phyloP scores from a whole-genome alignment of 768 basidiomycete genomes.

The Macrolepiota dolichaula region DNA sequence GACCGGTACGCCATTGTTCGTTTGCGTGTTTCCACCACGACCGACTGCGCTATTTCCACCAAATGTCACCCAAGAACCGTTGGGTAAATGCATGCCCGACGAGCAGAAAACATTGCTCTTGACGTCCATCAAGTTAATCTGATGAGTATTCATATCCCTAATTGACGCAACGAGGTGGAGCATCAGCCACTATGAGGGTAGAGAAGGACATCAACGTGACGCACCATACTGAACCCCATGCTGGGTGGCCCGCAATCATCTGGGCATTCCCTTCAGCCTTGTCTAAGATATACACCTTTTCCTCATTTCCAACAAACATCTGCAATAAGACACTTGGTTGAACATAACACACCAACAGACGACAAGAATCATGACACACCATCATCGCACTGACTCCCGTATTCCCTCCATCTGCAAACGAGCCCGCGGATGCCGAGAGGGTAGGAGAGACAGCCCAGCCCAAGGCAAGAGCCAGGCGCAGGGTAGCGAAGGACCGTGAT shows the following conservation, averaged over 20 bases:
- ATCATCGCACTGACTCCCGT: conserved; percentile 15
- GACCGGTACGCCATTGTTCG: conserved; percentile 43
- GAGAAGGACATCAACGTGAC: conserved; percentile 6
- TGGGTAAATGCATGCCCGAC: conserved; percentile 81
- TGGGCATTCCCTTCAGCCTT: conserved; percentile 80
- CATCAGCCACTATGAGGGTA: background rate
- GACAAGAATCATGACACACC: background rate
- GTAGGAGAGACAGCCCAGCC: conserved; percentile 9
- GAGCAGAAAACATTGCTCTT: conserved; percentile 76
- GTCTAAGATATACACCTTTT: conserved; percentile 87
- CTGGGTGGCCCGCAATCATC: conserved; percentile 64
- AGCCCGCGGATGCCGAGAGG: conserved; percentile 9
- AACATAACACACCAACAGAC: background rate
- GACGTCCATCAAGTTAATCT: conserved; percentile 66
- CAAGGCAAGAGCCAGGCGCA: conserved; percentile 8
- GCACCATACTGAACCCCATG: conserved; percentile 71
- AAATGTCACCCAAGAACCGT: conserved; percentile 71
- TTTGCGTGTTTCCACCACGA: conserved; percentile 53
- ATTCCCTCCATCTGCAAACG: conserved; percentile 13
- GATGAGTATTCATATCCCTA: conserved; percentile 62
- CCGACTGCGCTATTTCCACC: conserved; percentile 79
- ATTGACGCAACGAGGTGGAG: background rate
- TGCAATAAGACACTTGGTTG: conserved; percentile 18
- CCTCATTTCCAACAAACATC: conserved; percentile 78
- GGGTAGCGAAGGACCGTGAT: conserved; percentile 3